These are phyloP conservation scores for Cryphonectria nitschkei DNA, from an alignment of 2,329 filamentous ascomycete genomes.

Conservation along the genomic window DNA sequence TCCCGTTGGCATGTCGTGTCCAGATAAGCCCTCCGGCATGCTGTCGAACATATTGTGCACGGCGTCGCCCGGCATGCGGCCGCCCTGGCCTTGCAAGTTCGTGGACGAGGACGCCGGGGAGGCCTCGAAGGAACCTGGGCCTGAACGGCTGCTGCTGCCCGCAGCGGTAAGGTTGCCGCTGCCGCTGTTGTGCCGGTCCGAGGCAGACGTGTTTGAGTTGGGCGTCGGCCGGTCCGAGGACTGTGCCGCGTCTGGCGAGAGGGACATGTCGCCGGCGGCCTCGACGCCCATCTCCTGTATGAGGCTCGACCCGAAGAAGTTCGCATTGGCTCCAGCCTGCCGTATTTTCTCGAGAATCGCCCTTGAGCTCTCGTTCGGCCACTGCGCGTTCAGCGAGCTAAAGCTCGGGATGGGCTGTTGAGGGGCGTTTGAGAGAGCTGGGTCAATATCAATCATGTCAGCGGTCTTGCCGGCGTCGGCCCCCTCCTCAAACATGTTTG, in stretches of 20 bases:
- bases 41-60: slow-evolving; percentile 40
- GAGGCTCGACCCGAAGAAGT: slow-evolving; percentile 37
- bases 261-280: slow-evolving; percentile 50
- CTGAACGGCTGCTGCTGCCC: slow-evolving; percentile 39
- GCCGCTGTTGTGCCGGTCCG: slow-evolving; percentile 39
- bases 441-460: slow-evolving; percentile 45
- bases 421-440: slow-evolving; percentile 38
- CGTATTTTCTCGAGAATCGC: slow-evolving; percentile 16
- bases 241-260: slow-evolving; percentile 52
- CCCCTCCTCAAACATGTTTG: slow-evolving; percentile 50
- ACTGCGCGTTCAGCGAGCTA: slow-evolving; percentile 33
- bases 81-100: slow-evolving; percentile 38
- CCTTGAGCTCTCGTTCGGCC: slow-evolving; percentile 18
- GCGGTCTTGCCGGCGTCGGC: slow-evolving; percentile 45
- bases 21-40: slow-evolving; percentile 44
- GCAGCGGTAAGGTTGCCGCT: slow-evolving; percentile 13
- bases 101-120: slow-evolving; percentile 54
- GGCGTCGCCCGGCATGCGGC: slow-evolving; percentile 40
- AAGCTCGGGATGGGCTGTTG: slow-evolving; percentile 32
- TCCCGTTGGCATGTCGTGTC: slow-evolving; percentile 43
- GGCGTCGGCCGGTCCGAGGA: slow-evolving; percentile 60
- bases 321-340: slow-evolving; percentile 32
- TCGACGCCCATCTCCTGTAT: slow-evolving; percentile 45
- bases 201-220: slow-evolving; percentile 57
- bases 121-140: slow-evolving; percentile 53